Conservation (phyloP, 805 yeast genomes). For the Suhomyces sp. region DNA sequence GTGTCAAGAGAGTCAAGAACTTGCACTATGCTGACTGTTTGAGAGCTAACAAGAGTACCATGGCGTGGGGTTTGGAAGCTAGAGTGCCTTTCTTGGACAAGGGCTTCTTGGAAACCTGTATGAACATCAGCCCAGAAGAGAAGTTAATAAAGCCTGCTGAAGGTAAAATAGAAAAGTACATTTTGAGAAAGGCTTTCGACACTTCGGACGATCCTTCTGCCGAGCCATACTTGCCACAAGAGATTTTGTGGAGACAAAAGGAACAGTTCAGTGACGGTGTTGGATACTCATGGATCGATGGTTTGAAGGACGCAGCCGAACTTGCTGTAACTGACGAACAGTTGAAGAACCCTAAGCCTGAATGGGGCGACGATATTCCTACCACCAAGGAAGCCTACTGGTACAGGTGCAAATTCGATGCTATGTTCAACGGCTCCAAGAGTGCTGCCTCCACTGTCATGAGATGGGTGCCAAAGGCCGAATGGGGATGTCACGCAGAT, state of each 20-base stretch:
- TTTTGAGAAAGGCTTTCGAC: constrained; percentile 96
- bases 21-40: constrained; percentile 95
- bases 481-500: constrained; percentile 99
- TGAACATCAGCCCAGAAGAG: constrained; percentile 93
- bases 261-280: constrained; percentile 99
- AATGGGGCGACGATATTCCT: constrained; percentile 95
- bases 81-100: constrained; percentile 98
- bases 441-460: constrained; percentile 95
- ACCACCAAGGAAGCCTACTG: constrained; percentile 98
- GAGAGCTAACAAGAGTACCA: constrained; percentile 98
- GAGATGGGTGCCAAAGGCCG: constrained; percentile 99
- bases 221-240: constrained; percentile 90
- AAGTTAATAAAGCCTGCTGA: constrained; percentile 72
- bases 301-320: constrained; percentile 94
- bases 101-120: constrained; percentile 83
- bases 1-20: constrained; percentile 95
- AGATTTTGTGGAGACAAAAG: constrained; percentile 98
- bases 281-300: constrained; percentile 99
- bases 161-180: constrained; percentile 90
- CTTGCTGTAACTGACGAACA: constrained; percentile 83
- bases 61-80: constrained; percentile 99
- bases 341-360: constrained; percentile 84
- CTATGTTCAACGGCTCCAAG: constrained; percentile 72
- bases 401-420: constrained; percentile 97
- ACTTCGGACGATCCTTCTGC: constrained; percentile 75